Evolutionary conservation across 805 yeast genomes (phyloP), one percentile per base, ranked within the genome.

Genomic region (Myxozyma mucilagina): DNA sequence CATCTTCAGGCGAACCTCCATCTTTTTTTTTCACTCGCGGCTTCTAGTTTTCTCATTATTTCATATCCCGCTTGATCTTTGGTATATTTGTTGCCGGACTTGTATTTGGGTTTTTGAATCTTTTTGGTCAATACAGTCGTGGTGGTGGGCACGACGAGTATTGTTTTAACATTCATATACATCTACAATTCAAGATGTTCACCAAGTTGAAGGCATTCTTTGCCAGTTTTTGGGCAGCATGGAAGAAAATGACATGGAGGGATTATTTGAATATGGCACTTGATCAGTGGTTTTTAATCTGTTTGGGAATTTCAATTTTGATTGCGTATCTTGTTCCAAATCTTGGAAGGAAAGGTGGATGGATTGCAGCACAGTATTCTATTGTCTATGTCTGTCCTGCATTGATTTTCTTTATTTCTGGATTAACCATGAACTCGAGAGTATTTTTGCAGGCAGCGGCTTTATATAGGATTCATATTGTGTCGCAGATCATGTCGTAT

Each of bases 311-410:
- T 0, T 84, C 87, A 55, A 81, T 91, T 43, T 86, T 88, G 10
- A 79, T 90, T 38, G 94, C 96, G 0, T 82, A 86, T 65, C 83
- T 84, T 69, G 89, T 84, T 59, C 97, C 97, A 0, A 80, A 86
- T 60, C 89, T 91, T 73, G 97, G 96, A 0, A 80, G 90, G 57
- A 87, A 84, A 65, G 93, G 90, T 11, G 97, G 97, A 1, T 76
- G 85, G 29, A 83, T 90, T 36, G 78, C 80, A 61, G 92, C 86
- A 3, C 84, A 90, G 72, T 90, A 89, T 71, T 77, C 89, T 45
- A 87, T 91, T 39, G 87, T 87, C n/a, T 91, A 90, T 71, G 91
- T 92, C 41, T 94, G 96, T 0, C 96, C 90, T 14, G 96, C 96
- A 0, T 75, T 89, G 49, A 91, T 91, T 61, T 90, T 91, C 75